Conservation (phyloP, 2,329 filamentous ascomycete species). For the Verticillium zaregamsianum region DNA sequence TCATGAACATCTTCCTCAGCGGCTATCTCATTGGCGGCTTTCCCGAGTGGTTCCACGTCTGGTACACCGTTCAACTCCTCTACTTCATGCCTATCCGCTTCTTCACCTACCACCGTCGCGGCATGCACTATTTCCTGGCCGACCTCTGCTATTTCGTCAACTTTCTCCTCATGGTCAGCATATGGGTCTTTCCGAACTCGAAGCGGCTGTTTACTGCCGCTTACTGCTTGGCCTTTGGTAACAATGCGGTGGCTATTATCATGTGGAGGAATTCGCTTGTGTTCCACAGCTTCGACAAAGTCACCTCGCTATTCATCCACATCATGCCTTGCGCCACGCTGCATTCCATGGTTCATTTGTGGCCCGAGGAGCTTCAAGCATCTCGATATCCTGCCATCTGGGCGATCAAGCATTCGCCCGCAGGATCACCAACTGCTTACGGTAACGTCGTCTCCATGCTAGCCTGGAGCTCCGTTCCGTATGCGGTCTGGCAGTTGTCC, state of each 20-base stretch:
- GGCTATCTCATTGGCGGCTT: conserved; percentile 87
- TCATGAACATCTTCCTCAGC: conserved; percentile 95
- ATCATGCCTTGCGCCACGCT: conserved; percentile 97
- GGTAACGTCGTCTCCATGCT: conserved; percentile 78
- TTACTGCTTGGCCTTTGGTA: conserved; percentile 90
- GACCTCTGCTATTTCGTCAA: conserved; percentile 99
- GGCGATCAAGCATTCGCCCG: conserved; percentile 65
- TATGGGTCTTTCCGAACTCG: conserved; percentile 88
- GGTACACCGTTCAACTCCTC: conserved; percentile 82
- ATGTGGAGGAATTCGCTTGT: conserved; percentile 99
- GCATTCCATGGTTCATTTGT: conserved; percentile 86
- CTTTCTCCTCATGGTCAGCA: conserved; percentile 70
- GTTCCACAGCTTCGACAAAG: conserved; percentile 97
- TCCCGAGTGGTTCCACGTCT: conserved; percentile 83
- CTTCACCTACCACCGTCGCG: conserved; percentile 84
- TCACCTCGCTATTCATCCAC: conserved; percentile 97
- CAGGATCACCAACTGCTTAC: conserved; percentile 76
- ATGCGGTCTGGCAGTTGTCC: conserved; percentile 83
- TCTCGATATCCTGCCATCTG: conserved; percentile 80
- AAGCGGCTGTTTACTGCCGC: conserved; percentile 89
- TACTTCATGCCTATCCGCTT: conserved; percentile 98
- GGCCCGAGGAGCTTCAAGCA: conserved; percentile 60
- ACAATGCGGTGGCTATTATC: conserved; percentile 95
- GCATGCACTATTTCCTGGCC: conserved; percentile 95
- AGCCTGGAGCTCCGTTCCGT: conserved; percentile 88